phyloP scores from a whole-genome alignment of 768 basidiomycete genomes.

The Lyophyllum shimeji region DNA sequence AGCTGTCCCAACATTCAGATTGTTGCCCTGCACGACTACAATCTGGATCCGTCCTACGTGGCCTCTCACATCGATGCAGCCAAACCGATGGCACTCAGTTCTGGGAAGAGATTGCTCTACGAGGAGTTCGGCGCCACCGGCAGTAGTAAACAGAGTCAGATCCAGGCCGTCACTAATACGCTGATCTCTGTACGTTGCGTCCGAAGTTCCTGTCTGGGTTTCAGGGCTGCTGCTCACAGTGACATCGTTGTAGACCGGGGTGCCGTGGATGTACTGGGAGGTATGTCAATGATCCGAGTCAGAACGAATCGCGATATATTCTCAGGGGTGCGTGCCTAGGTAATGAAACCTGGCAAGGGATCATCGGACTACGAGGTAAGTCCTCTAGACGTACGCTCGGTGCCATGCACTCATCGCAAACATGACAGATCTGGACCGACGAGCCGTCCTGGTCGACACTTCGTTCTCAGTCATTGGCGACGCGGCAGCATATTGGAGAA shows the following conservation, averaged over 20 bases:
- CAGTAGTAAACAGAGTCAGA: constrained; percentile 37
- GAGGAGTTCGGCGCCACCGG: constrained; percentile 35
- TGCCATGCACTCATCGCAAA: neutral
- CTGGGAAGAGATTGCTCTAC: constrained; percentile 36
- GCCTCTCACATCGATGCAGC: constrained; percentile 35
- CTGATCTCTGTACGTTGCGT: constrained; percentile 29
- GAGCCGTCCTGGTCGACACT: constrained; percentile 25
- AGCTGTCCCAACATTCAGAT: constrained; percentile 24
- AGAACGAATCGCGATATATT: neutral
- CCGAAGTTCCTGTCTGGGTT: constrained; percentile 16
- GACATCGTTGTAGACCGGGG: constrained; percentile 16
- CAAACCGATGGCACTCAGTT: constrained; percentile 34
- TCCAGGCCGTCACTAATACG: constrained; percentile 35
- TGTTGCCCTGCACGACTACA: constrained; percentile 33
- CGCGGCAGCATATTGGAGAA: constrained; percentile 20
- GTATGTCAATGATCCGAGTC: neutral
- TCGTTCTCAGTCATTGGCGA: constrained; percentile 17
- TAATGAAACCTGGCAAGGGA: constrained; percentile 21
- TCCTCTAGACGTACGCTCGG: neutral
- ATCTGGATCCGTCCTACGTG: constrained; percentile 44
- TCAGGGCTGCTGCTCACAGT: neutral
- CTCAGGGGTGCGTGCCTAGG: neutral
- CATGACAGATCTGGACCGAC: constrained; percentile 24
- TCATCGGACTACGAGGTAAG: constrained; percentile 23
- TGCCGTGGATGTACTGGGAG: constrained; percentile 29